Evolutionary conservation across 129 eudicot species (phyloP), one percentile per base, ranked within the genome.

Genomic region (Chrysanthemum seticuspe): DNA sequence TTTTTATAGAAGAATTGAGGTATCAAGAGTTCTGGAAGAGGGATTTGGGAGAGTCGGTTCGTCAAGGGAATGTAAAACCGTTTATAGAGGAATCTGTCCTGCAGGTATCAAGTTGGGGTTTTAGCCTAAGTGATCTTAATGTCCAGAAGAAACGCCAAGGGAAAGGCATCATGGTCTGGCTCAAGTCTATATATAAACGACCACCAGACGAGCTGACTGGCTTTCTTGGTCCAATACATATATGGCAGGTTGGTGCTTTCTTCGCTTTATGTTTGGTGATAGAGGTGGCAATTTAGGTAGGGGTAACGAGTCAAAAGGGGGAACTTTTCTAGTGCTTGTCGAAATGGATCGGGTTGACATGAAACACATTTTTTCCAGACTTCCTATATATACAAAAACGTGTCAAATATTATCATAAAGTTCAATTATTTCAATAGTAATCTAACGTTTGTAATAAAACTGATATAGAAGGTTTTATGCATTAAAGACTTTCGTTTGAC

Each of bases 21-120:
- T 92, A 89, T 74, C 85, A 92, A 85, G 88, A 87, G 50, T 89
- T 87, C 29, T 89, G 95, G 96, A 78, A 85, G 67, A 76, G 88
- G 70, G 91, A 85, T 74, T 83, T 92, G 68, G 98, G 85, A 76
- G 98, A 92, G 80, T 87, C 98, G 1, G 88, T 89, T 76, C 80
- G 95, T 49, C 96, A 92, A 58, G 84, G 82, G 66, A 85, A 74
- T 68, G 90, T 60, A 61, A 87, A 74, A 78, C 96, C 98, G 57
- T 92, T 85, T 83, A 76, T 87, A 12, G 95, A 92, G 80, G 98
- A 92, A 87, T 91, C 96, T 31, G 80, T 79, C 34, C 67, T 92
- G 76, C 96, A 82, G 85, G 96, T 89, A 44, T 87, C 98, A 49
- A 74, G 70, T 73, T 92, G 96, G 98, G 96, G 92, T 63, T 92